A percentile compares a stretch with the other conserved stretches of the same genome.
Evolutionary conservation across 805 yeast genomes (phyloP).

Genomic region (Sungouiella thailandica): DNA sequence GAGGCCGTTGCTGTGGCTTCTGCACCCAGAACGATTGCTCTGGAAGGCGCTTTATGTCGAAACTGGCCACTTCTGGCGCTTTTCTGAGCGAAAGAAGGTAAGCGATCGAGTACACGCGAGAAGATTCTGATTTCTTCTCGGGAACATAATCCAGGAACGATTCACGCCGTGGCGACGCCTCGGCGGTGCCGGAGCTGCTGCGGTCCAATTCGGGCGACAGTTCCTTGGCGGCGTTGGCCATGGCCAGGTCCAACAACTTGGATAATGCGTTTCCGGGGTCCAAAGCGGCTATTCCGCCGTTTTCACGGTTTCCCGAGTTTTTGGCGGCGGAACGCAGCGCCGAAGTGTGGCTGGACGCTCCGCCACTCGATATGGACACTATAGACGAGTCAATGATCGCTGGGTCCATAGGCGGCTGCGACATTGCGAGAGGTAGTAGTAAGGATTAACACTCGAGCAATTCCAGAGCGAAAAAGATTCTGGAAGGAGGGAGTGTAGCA

Average conservation of each 20-base stretch:
- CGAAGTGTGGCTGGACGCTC: background rate
- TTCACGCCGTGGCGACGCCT: constrained; percentile 5
- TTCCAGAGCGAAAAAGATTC: too few species aligned
- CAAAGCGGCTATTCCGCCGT: constrained; percentile 6
- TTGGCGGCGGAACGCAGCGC: too few species aligned
- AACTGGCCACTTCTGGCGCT: constrained; percentile 31
- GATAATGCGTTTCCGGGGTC: constrained; percentile 37
- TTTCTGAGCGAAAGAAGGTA: constrained; percentile 26
- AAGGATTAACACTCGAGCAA: too few species aligned
- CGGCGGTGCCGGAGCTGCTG: constrained; percentile 3
- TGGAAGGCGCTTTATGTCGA: constrained; percentile 36
- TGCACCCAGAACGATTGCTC: constrained; percentile 47
- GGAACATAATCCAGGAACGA: constrained; percentile 11
- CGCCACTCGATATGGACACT: background rate
- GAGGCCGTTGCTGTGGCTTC: constrained; percentile 12
- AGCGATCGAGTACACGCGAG: constrained; percentile 23
- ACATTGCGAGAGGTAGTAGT: too few species aligned
- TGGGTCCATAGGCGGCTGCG: constrained; percentile 8
- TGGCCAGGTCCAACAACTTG: constrained; percentile 40
- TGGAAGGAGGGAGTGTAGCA: too few species aligned
- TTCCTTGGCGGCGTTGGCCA: constrained; percentile 44
- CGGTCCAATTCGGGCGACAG: constrained; percentile 31
- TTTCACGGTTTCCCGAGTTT: background rate
- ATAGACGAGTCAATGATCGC: constrained; percentile 13
- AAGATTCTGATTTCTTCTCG: constrained; percentile 7